Conservation (phyloP, 2,329 filamentous ascomycete species). For the Microcyclosporella mali region DNA sequence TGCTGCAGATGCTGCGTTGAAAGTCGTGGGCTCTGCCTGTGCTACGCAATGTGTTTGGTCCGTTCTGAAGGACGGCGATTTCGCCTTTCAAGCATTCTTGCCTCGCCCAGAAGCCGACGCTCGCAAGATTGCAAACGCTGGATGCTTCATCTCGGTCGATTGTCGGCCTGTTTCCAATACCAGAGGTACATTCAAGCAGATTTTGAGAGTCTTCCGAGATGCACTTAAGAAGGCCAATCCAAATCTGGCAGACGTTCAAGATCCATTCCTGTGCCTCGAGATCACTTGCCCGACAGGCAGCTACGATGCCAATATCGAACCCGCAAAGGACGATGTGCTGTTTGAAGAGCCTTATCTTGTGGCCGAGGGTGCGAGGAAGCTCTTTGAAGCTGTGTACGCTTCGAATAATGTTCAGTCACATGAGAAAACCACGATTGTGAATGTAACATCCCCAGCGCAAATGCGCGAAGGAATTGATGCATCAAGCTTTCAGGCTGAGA, state of each 20-base stretch:
- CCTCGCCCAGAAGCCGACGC: constrained; percentile 45
- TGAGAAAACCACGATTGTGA: background rate
- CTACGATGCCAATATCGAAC: constrained; percentile 68
- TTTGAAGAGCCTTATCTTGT: constrained; percentile 53
- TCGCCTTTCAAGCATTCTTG: constrained; percentile 53
- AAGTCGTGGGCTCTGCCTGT: constrained; percentile 54
- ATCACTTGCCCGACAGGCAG: constrained; percentile 55
- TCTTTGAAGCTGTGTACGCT: constrained; percentile 37
- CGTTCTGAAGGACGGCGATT: constrained; percentile 33
- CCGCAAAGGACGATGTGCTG: constrained; percentile 65
- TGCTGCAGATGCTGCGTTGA: constrained; percentile 54
- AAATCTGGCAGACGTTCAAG: constrained; percentile 33
- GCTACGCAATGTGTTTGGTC: constrained; percentile 49
- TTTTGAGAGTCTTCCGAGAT: constrained; percentile 50
- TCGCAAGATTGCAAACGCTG: constrained; percentile 36
- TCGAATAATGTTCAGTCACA: background rate
- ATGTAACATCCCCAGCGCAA: too few relatives aligned
- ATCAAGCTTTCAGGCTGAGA: too few relatives aligned
- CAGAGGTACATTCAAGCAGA: constrained; percentile 54
- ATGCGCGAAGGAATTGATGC: too few relatives aligned
- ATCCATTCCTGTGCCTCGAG: constrained; percentile 58
- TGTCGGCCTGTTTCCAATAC: constrained; percentile 55
- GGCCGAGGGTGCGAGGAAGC: constrained; percentile 37
- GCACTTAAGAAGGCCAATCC: constrained; percentile 36
- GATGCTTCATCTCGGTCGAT: constrained; percentile 62